Base-by-base conservation (phyloP, 2,329 filamentous ascomycete species). In the Trichoderma atrobrunneum region DNA sequence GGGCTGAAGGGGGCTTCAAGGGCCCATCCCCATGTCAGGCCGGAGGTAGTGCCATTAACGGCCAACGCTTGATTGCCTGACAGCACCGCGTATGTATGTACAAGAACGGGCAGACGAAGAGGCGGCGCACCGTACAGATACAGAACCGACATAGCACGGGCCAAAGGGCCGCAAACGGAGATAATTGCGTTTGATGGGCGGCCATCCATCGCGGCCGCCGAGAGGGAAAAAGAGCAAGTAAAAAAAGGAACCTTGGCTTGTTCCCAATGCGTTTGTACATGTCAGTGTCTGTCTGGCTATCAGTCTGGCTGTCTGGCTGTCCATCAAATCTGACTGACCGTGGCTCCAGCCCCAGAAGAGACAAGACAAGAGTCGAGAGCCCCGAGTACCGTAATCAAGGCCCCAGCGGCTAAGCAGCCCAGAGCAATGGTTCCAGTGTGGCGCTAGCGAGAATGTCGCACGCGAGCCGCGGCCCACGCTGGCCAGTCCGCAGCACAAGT, bases 361-460 rank as follows among this genome's bases (percentile, higher is more conserved):
- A 43, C 32, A 48, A 60, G 16, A 18, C 54, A 34, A 26, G 51
- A 57, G 18, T 63, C 30, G n/a, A 71, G 32, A 77, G 78, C 30
- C 26, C 30, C 32, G 18, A 39, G 43, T 48, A 48, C 43, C 18
- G 43, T 51, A 24, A 51, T 21, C 43, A 51, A 21, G 43, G 43
- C 43, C 43, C 56, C 26, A 43, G 56, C 63, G 43, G 63, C 63
- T 76, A 71, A 72, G 73, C 77, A 78, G 77, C 76, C 77, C 77
- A 74, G 74, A 74, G 72, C 74, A 70, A 75, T 79, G 78, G 78
- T 79, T 78, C 78, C 73, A 75, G 76, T 69, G 71, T 76, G 70
- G 74, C 78, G 74, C 78, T 79, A 79, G 77, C 78, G 65, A 63
- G 56, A 73, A 68, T 74, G 75, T 79, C 62, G 75, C 76, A 78